Evolutionary conservation across 2,329 filamentous ascomycete genomes (phyloP).

Genomic region (Phialemoniopsis sp.): DNA sequence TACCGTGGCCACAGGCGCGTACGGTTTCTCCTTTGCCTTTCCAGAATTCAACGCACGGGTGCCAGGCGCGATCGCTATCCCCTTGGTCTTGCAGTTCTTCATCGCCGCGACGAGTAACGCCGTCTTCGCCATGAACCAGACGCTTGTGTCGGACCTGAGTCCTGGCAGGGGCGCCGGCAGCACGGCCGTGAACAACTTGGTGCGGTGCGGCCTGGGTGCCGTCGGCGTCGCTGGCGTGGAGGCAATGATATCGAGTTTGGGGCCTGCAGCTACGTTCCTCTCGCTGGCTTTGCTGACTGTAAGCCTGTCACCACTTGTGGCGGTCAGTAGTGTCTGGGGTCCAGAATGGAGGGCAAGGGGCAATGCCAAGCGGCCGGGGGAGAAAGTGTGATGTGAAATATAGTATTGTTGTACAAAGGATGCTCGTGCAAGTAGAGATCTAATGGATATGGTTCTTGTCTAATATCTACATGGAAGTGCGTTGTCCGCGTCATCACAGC

Average conservation of each 20-base stretch:
- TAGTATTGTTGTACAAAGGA: too few relatives aligned
- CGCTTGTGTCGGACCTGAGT: slow-evolving; percentile 25
- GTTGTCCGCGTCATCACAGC: too few relatives aligned
- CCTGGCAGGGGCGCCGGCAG: slow-evolving; percentile 21
- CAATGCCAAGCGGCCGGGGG: too few relatives aligned
- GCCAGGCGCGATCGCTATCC: slow-evolving; percentile 12
- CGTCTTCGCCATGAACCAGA: slow-evolving; percentile 27
- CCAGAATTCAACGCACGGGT: not conserved
- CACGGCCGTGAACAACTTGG: slow-evolving; percentile 28
- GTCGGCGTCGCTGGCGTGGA: slow-evolving; percentile 20
- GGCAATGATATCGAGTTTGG: slow-evolving; percentile 12
- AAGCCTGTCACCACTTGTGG: too few relatives aligned
- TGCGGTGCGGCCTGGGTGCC: slow-evolving; percentile 22
- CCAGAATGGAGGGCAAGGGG: too few relatives aligned
- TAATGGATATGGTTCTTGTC: too few relatives aligned
- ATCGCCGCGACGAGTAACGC: slow-evolving; percentile 30
- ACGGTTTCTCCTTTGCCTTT: slow-evolving; percentile 25
- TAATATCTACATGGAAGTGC: too few relatives aligned
- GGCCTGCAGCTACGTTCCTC: slow-evolving; percentile 13
- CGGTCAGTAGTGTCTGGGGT: too few relatives aligned
- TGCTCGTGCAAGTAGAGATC: too few relatives aligned
- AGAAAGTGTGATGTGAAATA: too few relatives aligned
- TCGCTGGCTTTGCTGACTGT: too few relatives aligned
- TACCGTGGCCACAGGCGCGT: slow-evolving; percentile 22
- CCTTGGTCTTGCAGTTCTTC: slow-evolving; percentile 22